Evolutionary conservation across 768 basidiomycete genomes (phyloP).

Genomic region (Xerocomellus chrysenteron): DNA sequence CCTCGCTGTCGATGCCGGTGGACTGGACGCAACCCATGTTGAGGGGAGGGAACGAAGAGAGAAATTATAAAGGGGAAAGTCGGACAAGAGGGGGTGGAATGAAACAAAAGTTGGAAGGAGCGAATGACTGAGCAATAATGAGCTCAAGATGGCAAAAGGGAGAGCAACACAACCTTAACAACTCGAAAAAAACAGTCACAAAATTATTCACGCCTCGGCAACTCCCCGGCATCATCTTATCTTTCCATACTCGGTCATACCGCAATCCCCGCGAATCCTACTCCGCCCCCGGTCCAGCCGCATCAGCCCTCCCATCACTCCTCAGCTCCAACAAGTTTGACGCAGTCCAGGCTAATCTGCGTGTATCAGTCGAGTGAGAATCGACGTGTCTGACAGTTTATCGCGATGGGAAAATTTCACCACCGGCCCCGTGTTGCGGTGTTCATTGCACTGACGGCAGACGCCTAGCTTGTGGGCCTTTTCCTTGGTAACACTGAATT

Average conservation of each 20-base stretch:
- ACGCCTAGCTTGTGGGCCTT: not conserved
- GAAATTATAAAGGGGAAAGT: slow-evolving; percentile 3
- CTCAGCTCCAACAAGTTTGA: too few relatives aligned
- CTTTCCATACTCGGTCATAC: slow-evolving; percentile 11
- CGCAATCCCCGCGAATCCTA: slow-evolving; percentile 14
- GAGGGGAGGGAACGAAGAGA: slow-evolving; percentile 5
- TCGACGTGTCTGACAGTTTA: not conserved
- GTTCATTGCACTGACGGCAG: not conserved
- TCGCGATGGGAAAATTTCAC: not conserved
- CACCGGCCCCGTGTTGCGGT: not conserved
- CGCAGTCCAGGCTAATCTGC: too few relatives aligned
- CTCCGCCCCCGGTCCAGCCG: too few relatives aligned
- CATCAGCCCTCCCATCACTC: too few relatives aligned
- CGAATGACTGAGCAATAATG: slow-evolving; percentile 25
- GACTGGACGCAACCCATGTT: slow-evolving; percentile 77
- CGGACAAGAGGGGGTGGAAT: slow-evolving; percentile 1
- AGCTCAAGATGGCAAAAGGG: slow-evolving; percentile 22
- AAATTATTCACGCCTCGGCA: slow-evolving; percentile 23
- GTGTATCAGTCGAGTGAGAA: not conserved
- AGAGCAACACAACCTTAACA: not conserved
- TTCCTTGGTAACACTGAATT: not conserved
- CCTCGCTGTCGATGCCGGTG: slow-evolving; percentile 70
- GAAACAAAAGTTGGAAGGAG: slow-evolving; percentile 22
- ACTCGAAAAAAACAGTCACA: not conserved
- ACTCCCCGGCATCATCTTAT: slow-evolving; percentile 10